Percentiles rank a stretch among this genome's conserved stretches.
These are phyloP conservation scores for Conoideocrella luteorostrata DNA, from an alignment of 2,329 filamentous ascomycete species.

Conservation along the genomic window DNA sequence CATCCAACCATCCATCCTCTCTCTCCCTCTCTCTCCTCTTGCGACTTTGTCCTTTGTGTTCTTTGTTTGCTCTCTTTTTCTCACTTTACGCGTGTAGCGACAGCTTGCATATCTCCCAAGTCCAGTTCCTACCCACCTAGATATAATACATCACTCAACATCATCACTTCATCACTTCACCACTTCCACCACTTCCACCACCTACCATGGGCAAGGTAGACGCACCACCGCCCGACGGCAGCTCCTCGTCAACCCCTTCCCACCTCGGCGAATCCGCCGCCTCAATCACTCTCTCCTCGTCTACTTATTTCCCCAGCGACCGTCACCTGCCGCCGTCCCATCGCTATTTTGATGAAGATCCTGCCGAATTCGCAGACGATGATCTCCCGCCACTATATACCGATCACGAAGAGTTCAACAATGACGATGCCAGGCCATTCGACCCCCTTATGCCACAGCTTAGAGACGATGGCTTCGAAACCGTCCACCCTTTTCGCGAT, in stretches of 20 bases:
- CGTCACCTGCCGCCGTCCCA: constrained; percentile 12
- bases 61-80: too few relatives aligned
- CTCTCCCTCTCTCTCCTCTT: too few relatives aligned
- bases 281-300: constrained; percentile 20
- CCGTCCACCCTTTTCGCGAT: constrained; percentile 21
- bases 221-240: constrained; percentile 10
- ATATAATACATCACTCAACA: too few relatives aligned
- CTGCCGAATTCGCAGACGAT: constrained; percentile 26
- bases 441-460: constrained; percentile 20
- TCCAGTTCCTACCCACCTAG: too few relatives aligned
- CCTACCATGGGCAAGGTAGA: constrained; percentile 21
- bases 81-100: too few relatives aligned
- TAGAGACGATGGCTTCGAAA: constrained; percentile 9
- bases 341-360: constrained; percentile 31
- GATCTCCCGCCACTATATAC: constrained; percentile 41
- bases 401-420: constrained; percentile 24
- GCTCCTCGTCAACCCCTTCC: constrained; percentile 10
- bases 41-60: too few relatives aligned
- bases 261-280: constrained; percentile 20
- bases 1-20: too few relatives aligned
- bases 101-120: too few relatives aligned
- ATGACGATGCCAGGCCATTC: constrained; percentile 10
- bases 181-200: neutral
- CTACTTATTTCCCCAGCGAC: neutral
- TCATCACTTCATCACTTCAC: neutral